Percentiles rank a stretch among this genome's conserved stretches.
These are phyloP conservation scores for Leptomonas seymouri DNA, from an alignment of 208 protist species.

Conservation along the genomic window DNA sequence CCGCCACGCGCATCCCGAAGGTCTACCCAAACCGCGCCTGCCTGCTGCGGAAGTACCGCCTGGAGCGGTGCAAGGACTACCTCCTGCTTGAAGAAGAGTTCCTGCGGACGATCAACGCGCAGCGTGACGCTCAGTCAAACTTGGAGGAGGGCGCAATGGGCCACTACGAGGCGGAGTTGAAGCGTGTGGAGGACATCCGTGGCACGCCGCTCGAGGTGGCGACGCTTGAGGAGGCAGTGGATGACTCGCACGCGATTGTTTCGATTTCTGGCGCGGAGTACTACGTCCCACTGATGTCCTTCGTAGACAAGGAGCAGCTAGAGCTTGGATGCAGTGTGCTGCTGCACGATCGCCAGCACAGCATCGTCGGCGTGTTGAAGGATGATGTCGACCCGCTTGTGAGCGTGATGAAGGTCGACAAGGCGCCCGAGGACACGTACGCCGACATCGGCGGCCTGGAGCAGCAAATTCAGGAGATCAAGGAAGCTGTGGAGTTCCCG, in stretches of 20 bases:
- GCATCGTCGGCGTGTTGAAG: constrained; percentile 98
- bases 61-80: constrained; percentile 99
- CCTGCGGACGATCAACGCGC: constrained; percentile 88
- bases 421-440: constrained; percentile 99
- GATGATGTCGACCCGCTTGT: constrained; percentile 99
- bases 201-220: constrained; percentile 98
- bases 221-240: constrained; percentile 99
- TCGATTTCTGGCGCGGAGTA: constrained; percentile 96
- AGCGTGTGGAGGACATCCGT: constrained; percentile 98
- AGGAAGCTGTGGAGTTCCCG: constrained; percentile 99
- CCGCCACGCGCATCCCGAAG: constrained; percentile 78
- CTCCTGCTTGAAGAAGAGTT: constrained; percentile 99
- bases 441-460: constrained; percentile 99
- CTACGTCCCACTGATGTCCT: constrained; percentile 99
- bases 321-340: constrained; percentile 98
- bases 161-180: constrained; percentile 94
- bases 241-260: constrained; percentile 99
- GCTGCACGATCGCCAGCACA: constrained; percentile 96
- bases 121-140: constrained; percentile 82
- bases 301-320: constrained; percentile 99
- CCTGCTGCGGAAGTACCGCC: constrained; percentile 96
- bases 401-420: constrained; percentile 99
- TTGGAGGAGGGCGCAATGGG: constrained; percentile 81
- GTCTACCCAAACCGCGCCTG: constrained; percentile 97
- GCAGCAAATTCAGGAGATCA: constrained; percentile 99